Evolutionary conservation across 108 stramenopile species (phyloP).

Genomic region (Fragilariopsis cylindrus): DNA sequence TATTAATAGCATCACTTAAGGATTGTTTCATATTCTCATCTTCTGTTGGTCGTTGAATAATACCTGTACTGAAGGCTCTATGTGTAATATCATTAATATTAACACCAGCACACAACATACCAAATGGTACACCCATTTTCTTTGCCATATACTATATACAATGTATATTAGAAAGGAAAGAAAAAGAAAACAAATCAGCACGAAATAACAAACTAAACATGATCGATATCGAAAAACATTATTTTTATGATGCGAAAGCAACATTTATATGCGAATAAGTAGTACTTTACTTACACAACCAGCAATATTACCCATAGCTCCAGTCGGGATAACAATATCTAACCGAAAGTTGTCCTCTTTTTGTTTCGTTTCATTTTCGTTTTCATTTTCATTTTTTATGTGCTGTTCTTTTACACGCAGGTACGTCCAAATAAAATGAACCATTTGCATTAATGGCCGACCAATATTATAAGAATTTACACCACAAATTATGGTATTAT

Average conservation of each 20-base stretch:
- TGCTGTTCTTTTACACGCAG: slow-evolving; percentile 58
- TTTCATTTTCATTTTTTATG: background rate
- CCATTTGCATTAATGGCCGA: slow-evolving; percentile 82
- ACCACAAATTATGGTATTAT: slow-evolving; percentile 44
- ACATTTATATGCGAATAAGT: background rate
- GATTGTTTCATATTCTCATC: slow-evolving; percentile 64
- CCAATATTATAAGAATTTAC: slow-evolving; percentile 90
- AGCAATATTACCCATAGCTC: slow-evolving; percentile 91
- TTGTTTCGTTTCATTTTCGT: slow-evolving; percentile 2
- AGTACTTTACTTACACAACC: slow-evolving; percentile 24
- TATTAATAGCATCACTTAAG: slow-evolving; percentile 88
- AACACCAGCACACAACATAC: slow-evolving; percentile 59
- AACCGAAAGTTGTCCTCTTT: slow-evolving; percentile 46
- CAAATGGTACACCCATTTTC: slow-evolving; percentile 76
- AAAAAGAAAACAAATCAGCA: background rate
- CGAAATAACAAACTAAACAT: background rate
- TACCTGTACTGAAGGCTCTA: slow-evolving; percentile 57
- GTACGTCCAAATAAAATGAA: slow-evolving; percentile 88
- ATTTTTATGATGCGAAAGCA: background rate
- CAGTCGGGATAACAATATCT: slow-evolving; percentile 85
- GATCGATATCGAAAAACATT: background rate
- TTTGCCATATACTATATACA: slow-evolving; percentile 62
- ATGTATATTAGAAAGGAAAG: background rate
- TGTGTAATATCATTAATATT: slow-evolving; percentile 85
- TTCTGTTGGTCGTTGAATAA: slow-evolving; percentile 38